These are phyloP conservation scores for Macroventuria anomochaeta DNA, from an alignment of 2,329 filamentous ascomycete genomes.

Conservation along the genomic window DNA sequence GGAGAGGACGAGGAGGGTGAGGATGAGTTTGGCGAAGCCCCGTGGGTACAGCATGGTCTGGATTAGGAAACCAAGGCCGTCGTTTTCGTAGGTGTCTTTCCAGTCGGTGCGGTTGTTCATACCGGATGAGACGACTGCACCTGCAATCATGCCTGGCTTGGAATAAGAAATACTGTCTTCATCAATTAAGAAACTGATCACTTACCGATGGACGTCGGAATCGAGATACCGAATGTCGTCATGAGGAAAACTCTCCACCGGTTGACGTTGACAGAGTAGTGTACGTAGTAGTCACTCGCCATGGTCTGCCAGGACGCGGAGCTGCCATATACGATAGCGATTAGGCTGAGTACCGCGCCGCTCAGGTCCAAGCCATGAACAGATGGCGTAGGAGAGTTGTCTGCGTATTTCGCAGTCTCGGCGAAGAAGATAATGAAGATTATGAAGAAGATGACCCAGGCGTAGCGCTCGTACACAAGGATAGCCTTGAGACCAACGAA, in stretches of 20 bases:
- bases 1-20: conserved; percentile 52
- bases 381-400: conserved; percentile 44
- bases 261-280: conserved; percentile 50
- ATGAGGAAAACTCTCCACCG: conserved; percentile 52
- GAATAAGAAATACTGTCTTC: too few relatives aligned
- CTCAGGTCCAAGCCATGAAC: conserved; percentile 45
- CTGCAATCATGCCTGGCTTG: conserved; percentile 52
- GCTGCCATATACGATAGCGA: conserved; percentile 48
- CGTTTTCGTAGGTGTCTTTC: conserved; percentile 49
- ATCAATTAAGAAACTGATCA: not conserved
- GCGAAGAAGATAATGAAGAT: conserved; percentile 58
- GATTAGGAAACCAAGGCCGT: conserved; percentile 58
- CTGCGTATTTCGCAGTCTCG: conserved; percentile 54
- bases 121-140: conserved; percentile 51
- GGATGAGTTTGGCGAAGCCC: conserved; percentile 58
- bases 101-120: conserved; percentile 46
- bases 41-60: conserved; percentile 54
- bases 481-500: conserved; percentile 54
- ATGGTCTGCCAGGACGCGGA: conserved; percentile 52
- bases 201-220: conserved; percentile 50
- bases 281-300: conserved; percentile 54
- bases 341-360: conserved; percentile 37
- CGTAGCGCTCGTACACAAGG: conserved; percentile 57
- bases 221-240: conserved; percentile 51
- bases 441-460: conserved; percentile 57